Percentiles rank a stretch among this genome's conserved stretches.
phyloP scores from a whole-genome alignment of 202 grass and related monocot genomes.

The Setaria italica region DNA sequence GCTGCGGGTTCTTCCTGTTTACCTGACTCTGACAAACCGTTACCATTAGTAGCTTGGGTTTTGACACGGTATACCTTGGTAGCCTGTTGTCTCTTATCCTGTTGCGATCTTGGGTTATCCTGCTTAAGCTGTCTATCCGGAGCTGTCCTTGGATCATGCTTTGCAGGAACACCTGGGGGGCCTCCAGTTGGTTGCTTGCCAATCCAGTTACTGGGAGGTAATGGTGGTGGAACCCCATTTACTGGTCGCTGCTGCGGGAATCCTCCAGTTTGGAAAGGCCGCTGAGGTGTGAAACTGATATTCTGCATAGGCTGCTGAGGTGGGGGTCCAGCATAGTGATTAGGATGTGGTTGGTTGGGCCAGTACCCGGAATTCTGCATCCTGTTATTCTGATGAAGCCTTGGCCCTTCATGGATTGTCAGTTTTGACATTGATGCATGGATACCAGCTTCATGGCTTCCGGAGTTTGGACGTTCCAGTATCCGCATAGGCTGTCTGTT shows the following conservation, averaged over 20 bases:
- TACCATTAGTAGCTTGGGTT: slow-evolving; percentile 40
- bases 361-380: slow-evolving; percentile 50
- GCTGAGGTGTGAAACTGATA: slow-evolving; percentile 27
- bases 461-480: slow-evolving; percentile 56
- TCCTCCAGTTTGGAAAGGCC: slow-evolving; percentile 42
- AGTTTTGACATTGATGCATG: slow-evolving; percentile 66
- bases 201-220: slow-evolving; percentile 87
- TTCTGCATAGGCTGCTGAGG: slow-evolving; percentile 50
- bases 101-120: slow-evolving; percentile 50
- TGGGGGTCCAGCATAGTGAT: slow-evolving; percentile 45
- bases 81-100: slow-evolving; percentile 66
- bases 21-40: slow-evolving; percentile 48
- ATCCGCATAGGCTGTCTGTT: slow-evolving; percentile 63
- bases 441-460: slow-evolving; percentile 45
- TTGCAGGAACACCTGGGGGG: slow-evolving; percentile 40
- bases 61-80: slow-evolving; percentile 72
- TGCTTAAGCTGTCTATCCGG: slow-evolving; percentile 51
- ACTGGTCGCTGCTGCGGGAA: slow-evolving; percentile 52
- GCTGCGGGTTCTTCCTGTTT: slow-evolving; percentile 28
- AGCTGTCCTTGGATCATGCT: slow-evolving; percentile 43
- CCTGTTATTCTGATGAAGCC: slow-evolving; percentile 45
- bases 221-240: slow-evolving; percentile 65
- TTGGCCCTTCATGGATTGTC: slow-evolving; percentile 64
- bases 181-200: slow-evolving; percentile 62
- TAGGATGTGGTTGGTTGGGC: slow-evolving; percentile 52